Conservation (phyloP, 2,329 filamentous ascomycete species). For the Botrytis elliptica region DNA sequence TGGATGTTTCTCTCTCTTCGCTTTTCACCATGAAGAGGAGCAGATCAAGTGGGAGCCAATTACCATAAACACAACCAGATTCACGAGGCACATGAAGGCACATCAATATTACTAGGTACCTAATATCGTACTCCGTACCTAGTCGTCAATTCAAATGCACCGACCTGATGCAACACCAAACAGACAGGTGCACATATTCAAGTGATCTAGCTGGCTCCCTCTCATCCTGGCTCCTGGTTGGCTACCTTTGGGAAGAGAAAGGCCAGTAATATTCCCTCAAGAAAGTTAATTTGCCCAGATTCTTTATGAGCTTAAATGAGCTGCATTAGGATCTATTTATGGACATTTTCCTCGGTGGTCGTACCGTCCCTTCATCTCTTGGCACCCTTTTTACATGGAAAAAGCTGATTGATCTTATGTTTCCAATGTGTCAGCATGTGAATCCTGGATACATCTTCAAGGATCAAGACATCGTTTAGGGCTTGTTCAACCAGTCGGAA, state of each 20-base stretch:
- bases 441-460: slow-evolving; percentile 15
- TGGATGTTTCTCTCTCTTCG: not conserved
- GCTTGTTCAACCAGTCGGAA: slow-evolving; percentile 17
- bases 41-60: not conserved
- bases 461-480: slow-evolving; percentile 14
- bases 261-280: slow-evolving; percentile 2
- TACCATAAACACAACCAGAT: not conserved
- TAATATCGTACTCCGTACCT: not conserved
- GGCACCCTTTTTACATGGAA: not conserved
- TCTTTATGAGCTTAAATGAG: slow-evolving; percentile 15
- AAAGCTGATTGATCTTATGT: slow-evolving; percentile 17
- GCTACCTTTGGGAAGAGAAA: not conserved
- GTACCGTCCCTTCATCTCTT: slow-evolving; percentile 3
- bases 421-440: slow-evolving; percentile 14
- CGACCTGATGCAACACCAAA: not conserved
- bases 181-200: not conserved
- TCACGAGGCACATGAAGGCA: not conserved
- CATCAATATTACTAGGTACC: not conserved
- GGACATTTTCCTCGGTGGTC: not conserved
- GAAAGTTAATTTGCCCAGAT: slow-evolving; percentile 10
- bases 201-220: not conserved
- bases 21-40: not conserved
- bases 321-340: slow-evolving; percentile 21
- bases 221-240: not conserved
- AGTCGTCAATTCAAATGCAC: not conserved